Evolutionary conservation across 2,329 filamentous ascomycete species (phyloP).

Genomic region (Penicillium sp.): DNA sequence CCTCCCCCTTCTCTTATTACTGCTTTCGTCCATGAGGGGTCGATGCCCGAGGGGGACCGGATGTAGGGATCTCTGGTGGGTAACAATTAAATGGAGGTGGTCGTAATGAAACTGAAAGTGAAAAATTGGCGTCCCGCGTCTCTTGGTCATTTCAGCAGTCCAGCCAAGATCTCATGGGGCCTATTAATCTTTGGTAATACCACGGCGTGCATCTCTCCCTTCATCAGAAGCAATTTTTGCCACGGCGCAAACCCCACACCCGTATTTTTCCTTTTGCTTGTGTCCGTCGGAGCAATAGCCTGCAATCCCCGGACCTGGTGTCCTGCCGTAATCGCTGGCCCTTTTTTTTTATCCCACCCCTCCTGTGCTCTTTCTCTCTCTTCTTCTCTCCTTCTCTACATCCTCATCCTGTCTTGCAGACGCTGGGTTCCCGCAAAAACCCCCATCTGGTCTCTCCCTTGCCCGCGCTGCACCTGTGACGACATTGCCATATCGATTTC

Average conservation of each 20-base stretch:
- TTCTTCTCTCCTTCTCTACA: conserved; percentile 9
- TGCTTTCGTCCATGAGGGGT: conserved; percentile 17
- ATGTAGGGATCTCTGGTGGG: no score
- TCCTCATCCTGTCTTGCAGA: conserved; percentile 12
- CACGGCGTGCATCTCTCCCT: not conserved
- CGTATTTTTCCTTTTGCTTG: conserved; percentile 22
- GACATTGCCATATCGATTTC: conserved; percentile 21
- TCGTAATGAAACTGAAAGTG: no score
- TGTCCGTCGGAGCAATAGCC: conserved; percentile 9
- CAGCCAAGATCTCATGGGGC: no score
- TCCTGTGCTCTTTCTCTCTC: conserved; percentile 12
- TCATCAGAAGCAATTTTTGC: conserved; percentile 11
- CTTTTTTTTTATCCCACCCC: conserved; percentile 17
- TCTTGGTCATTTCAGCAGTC: no score
- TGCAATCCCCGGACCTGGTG: conserved; percentile 23
- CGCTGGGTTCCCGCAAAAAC: conserved; percentile 19
- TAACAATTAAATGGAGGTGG: no score
- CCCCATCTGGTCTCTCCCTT: conserved; percentile 12
- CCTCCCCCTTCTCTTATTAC: conserved; percentile 2
- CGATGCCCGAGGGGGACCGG: no score
- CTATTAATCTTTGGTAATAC: no score
- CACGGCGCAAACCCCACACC: conserved; percentile 20
- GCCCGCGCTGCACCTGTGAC: conserved; percentile 30
- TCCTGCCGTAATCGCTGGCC: conserved; percentile 22
- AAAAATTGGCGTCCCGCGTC: no score